Evolutionary conservation across 345 rosid genomes (phyloP), one percentile per base, ranked within the genome.

Genomic region (Adansonia digitata): DNA sequence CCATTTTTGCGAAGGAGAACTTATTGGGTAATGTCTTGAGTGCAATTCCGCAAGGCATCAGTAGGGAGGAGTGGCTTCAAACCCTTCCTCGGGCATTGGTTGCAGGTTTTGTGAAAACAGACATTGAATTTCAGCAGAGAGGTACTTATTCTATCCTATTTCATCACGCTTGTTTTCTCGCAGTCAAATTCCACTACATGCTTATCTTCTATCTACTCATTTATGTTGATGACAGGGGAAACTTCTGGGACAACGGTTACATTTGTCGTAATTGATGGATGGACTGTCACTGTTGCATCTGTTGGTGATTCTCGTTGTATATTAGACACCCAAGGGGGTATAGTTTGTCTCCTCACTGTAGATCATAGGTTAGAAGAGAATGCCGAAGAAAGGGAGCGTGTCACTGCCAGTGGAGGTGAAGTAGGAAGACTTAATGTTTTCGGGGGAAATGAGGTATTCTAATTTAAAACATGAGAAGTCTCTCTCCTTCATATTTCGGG

Each of bases 371-470:
- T 95, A n/a, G 99, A 95, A 82, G 99, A 95, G 83, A 95, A 95
- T 84, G 97, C 43, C n/a, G 98, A 91, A 85, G 99, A 95, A 87
- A 87, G 99, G 81, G 99, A 93, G 84, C 98, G 99, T 57, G 92
- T 95, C 76, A 95, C 98, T 82, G 99, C 99, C 69, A 95, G 99
- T 78, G 99, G 99, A 18, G 99, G 99, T 74, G 98, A 95, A 88
- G 99, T 95, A 29, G 99, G 99, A 81, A 89, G 99, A 79, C 93
- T 95, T 74, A 95, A 95, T 79, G 84, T 91, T 79, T 95, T 88
- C 60, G 99, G 99, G 56, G 97, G 97, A 72, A 95, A 92, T 84
- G 97, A 91, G 97, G 99, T 95, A 84, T 56, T 72, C 18, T 69
- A 66, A 77, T 46, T 62, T 56, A 49, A 18, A 34, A 40, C 43